Percentiles rank a stretch among this genome's conserved stretches.
phyloP scores from a whole-genome alignment of 2,329 filamentous ascomycete genomes.

The Cladosporium austrohemisphaericum region DNA sequence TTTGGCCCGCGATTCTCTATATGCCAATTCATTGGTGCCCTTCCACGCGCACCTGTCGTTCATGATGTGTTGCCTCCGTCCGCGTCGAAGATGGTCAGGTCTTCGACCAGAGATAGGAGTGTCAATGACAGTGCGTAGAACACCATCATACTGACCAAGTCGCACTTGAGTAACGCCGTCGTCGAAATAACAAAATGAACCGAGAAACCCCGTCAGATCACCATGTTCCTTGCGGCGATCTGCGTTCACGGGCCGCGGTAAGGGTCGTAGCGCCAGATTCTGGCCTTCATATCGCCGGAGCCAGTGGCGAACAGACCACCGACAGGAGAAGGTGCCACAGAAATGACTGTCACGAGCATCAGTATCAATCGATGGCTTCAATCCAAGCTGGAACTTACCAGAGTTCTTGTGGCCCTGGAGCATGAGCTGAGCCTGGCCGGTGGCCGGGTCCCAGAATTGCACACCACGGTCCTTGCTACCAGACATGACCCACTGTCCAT shows the following conservation, averaged over 20 bases:
- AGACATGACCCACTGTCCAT: slow-evolving; percentile 92
- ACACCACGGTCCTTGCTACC: slow-evolving; percentile 96
- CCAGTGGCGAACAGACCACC: slow-evolving; percentile 91
- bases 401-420: slow-evolving; percentile 98
- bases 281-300: slow-evolving; percentile 93
- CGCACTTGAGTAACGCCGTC: no score
- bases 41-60: no score
- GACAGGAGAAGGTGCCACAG: slow-evolving; percentile 86
- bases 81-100: no score
- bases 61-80: no score
- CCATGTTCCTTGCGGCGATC: neutral
- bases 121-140: no score
- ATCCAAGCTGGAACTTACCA: slow-evolving; percentile 44
- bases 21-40: no score
- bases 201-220: no score
- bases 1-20: no score
- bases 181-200: neutral
- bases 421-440: slow-evolving; percentile 94
- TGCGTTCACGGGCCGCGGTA: slow-evolving; percentile 19
- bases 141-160: no score
- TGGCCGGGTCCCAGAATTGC: slow-evolving; percentile 96
- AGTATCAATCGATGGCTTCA: slow-evolving; percentile 4
- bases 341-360: slow-evolving; percentile 64
- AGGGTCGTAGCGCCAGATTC: slow-evolving; percentile 79
- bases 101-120: no score